Conservation (phyloP, 228 moss, liverwort and hornwort genomes). For the Sphagnum magellanicum region DNA sequence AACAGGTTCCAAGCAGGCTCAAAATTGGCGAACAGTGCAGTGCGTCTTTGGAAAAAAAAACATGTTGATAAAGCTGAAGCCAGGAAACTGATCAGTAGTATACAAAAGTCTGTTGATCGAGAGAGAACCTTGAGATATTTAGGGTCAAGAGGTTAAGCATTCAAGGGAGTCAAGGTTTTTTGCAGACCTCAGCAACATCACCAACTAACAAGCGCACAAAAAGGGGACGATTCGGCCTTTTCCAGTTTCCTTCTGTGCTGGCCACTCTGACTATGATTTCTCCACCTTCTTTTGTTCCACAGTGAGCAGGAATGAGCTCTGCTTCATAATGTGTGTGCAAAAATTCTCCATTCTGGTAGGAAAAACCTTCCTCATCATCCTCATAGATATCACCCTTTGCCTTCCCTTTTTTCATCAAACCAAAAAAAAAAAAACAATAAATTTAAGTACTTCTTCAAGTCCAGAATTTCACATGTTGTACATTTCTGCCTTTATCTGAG, state of each 20-base stretch:
- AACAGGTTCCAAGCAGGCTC: too few relatives aligned
- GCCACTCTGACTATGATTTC: constrained; percentile 49
- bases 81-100: too few relatives aligned
- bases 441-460: neutral
- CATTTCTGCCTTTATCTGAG: neutral
- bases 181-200: constrained; percentile 38
- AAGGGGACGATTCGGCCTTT: constrained; percentile 52
- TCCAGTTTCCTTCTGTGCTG: constrained; percentile 46
- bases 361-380: constrained; percentile 75
- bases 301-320: constrained; percentile 16
- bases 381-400: constrained; percentile 73
- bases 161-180: too few relatives aligned
- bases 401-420: constrained; percentile 30
- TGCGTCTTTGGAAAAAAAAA: too few relatives aligned
- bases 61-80: too few relatives aligned
- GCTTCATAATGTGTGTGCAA: constrained; percentile 63
- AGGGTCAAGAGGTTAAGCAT: too few relatives aligned
- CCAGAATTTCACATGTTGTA: neutral
- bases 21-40: too few relatives aligned
- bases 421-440: neutral
- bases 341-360: constrained; percentile 53
- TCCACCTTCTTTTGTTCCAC: constrained; percentile 16
- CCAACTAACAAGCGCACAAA: constrained; percentile 70
- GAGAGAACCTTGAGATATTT: too few relatives aligned
- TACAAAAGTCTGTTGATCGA: too few relatives aligned